A percentile compares a stretch with the other conserved stretches of the same genome.
These are phyloP conservation scores for Didymella arachidicola DNA, from an alignment of 2,329 filamentous ascomycete species.

Conservation along the genomic window DNA sequence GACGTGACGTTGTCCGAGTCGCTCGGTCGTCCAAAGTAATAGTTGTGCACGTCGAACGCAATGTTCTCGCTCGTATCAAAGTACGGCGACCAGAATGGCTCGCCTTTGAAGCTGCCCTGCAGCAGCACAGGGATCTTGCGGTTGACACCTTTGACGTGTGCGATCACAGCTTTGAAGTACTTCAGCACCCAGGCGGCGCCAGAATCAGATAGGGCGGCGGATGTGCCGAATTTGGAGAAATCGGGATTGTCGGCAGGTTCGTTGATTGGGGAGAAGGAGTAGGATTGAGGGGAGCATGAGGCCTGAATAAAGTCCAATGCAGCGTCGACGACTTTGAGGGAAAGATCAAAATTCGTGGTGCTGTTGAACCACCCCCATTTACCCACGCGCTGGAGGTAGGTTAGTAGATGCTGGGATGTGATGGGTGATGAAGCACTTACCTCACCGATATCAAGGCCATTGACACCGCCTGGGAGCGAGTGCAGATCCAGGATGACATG, in stretches of 20 bases:
- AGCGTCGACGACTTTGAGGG: constrained; percentile 42
- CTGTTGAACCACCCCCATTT: constrained; percentile 50
- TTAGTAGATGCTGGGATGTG: not conserved
- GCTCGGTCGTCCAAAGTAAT: constrained; percentile 32
- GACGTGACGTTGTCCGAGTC: constrained; percentile 24
- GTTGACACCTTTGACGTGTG: constrained; percentile 26
- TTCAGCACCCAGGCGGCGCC: constrained; percentile 44
- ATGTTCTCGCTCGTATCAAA: constrained; percentile 26
- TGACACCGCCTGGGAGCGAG: constrained; percentile 45
- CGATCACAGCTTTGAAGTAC: constrained; percentile 39
- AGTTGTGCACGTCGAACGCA: constrained; percentile 36
- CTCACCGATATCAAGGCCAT: constrained; percentile 31
- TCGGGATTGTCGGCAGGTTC: constrained; percentile 47
- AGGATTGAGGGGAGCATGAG: constrained; percentile 40
- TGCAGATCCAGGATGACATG: constrained; percentile 50
- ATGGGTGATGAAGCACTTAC: not conserved
- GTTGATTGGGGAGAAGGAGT: constrained; percentile 51
- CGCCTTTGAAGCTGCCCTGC: constrained; percentile 30
- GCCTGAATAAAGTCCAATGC: constrained; percentile 45
- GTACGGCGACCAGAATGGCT: constrained; percentile 28
- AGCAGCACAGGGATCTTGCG: constrained; percentile 29
- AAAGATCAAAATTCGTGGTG: constrained; percentile 45
- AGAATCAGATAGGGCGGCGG: constrained; percentile 39
- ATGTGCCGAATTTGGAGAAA: constrained; percentile 44
- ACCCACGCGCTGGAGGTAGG: constrained; percentile 19